Evolutionary conservation across 2,329 filamentous ascomycete species (phyloP), one percentile per base, ranked within the genome.

Genomic region (Corinectria fuckeliana): DNA sequence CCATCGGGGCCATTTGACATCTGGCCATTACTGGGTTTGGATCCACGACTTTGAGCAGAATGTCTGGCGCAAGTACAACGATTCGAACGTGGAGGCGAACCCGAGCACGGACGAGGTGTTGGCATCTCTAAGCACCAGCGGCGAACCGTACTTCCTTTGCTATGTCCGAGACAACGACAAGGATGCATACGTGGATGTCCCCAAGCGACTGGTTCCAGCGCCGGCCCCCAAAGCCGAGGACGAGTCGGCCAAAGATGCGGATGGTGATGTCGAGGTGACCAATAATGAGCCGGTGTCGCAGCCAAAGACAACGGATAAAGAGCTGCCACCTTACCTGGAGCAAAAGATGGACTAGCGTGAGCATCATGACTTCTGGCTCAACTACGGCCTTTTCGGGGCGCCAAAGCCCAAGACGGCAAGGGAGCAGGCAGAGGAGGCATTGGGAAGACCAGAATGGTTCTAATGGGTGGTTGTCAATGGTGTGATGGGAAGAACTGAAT

Each of bases 11-110:
- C 81, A 82, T 67, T 83, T 89, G 38, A 84, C 82, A 42, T 89
- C 89, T 44, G 95, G 95, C 0, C 95, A 99, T 75, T 99, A 98
- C 78, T 97, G 92, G 89, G 92, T 97, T 42, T 97, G 93, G 84
- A 96, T 99, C 64, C 91, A 88, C 71, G 95, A 98, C 77, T 96
- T 96, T 74, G 85, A 89, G 64, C 85, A 87, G 45, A 85, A 86
- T 39, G 81, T 93, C 18, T 99, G 95, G 93, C 89, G 93, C 57
- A 92, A 91, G 71, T 99, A 97, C 81, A 99, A 99, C 73, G 95
- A 99, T 71, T 89, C 90, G 53, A 84, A 83, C 14, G 93, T 99
- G 21, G 88, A 86, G 3, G 87, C 91, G 63, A 81, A 84, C 58
- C 84, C 87, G 23, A 84, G 91, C 68, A 81, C 85, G 7, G 81